Conservation (phyloP, 2,329 filamentous ascomycete species). For the Ceratocystis cubensis region DNA sequence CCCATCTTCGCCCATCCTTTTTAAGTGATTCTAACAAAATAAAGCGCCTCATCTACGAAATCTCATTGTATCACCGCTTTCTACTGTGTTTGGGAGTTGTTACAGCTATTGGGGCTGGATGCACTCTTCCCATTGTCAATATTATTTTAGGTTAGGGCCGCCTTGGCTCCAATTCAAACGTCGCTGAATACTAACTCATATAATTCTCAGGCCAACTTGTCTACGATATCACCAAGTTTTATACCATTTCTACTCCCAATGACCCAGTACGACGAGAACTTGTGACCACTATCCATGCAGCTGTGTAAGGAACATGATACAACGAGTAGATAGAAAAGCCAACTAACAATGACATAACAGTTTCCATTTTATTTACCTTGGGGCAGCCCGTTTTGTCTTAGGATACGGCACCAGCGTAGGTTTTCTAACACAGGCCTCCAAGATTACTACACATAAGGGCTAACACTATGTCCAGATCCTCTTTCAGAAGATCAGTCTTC, state of each 20-base stretch:
- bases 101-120: conserved; percentile 20
- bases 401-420: conserved; percentile 28
- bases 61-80: conserved; percentile 15
- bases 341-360: conserved; percentile 8
- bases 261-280: neutral
- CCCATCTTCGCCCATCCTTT: neutral
- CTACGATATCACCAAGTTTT: conserved; percentile 8
- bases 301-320: neutral
- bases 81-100: conserved; percentile 13
- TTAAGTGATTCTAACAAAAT: neutral
- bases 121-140: conserved; percentile 28
- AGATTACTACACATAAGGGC: neutral
- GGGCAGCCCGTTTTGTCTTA: conserved; percentile 27
- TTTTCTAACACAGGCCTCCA: neutral
- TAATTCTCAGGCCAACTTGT: conserved; percentile 8
- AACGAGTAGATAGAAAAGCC: neutral
- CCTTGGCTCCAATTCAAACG: neutral
- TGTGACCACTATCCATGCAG: neutral
- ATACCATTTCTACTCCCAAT: neutral
- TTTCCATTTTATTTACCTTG: conserved; percentile 26
- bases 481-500: conserved; percentile 27
- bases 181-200: neutral
- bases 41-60: conserved; percentile 20
- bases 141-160: conserved; percentile 27
- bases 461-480: neutral